Base-by-base conservation (phyloP, 2,329 filamentous ascomycete genomes). In the Ciborinia camelliae region DNA sequence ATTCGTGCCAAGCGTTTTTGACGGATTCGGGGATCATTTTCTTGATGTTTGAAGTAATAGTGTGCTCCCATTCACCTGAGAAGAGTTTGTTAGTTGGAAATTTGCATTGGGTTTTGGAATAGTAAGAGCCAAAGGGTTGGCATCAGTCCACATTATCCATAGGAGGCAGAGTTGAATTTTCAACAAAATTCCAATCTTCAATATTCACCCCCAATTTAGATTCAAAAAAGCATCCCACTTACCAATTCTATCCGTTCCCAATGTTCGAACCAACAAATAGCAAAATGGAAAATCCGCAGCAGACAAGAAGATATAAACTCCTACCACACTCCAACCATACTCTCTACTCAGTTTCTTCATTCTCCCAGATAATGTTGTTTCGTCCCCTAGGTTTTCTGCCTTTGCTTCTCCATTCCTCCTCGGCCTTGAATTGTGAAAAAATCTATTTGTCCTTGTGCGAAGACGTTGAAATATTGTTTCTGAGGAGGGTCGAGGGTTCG, bases 241-340 rank as follows among this genome's bases (percentile, higher is more conserved):
- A 82, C 92, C 93, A 73, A 99, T 95, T 63, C 85, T 85, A 32
- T 99, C 95, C 0, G 91, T 90, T 20, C 95, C 95, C 2, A 97
- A 83, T 61, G 87, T 80, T 65, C 89, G 85, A 54, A 99, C 95
- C 12, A 95, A 86, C 63, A 96, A 78, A 79, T 97, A 99, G 79
- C 94, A 98, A 75, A 98, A 91, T 0, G 95, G 95, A 70, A 98
- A 96, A 78, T 99, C 95, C 60, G 97, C 79, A 45, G 90, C 89
- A 50, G 90, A 93, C 63, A 99, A 79, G 1, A 82, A 82, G 14
- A 97, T 77, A 77, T 99, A 99, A 18, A 99, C 91, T n/a, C 92
- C 94, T 6, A 97, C 78, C 0, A 93, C 93, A 4, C 90, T 85
- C 92, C 93, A 98, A 48, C 95, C 95, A 77, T 99, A 99, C 77